These are phyloP conservation scores for Nigrograna mackinnonii DNA, from an alignment of 2,329 filamentous ascomycete genomes.

Conservation along the genomic window DNA sequence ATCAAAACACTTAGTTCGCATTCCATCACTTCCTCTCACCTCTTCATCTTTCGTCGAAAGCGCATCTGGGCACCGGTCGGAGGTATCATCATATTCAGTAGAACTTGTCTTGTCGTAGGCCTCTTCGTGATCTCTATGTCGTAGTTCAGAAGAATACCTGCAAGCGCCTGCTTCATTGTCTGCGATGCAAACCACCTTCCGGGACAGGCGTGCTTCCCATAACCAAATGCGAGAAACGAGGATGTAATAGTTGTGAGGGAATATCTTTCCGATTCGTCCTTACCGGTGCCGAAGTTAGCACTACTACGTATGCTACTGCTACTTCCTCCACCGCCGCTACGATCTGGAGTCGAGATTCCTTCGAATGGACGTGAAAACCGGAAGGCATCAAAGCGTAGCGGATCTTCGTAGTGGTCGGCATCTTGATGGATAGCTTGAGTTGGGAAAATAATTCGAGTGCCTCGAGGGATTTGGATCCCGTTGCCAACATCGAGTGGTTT, in stretches of 20 bases:
- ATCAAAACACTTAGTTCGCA: too few species aligned
- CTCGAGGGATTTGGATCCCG: neutral
- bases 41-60: constrained; percentile 1
- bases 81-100: constrained; percentile 8
- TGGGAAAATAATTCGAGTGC: constrained; percentile 4
- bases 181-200: constrained; percentile 8
- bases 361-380: constrained; percentile 6
- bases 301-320: too few species aligned
- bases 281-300: neutral
- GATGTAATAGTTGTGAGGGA: neutral
- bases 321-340: too few species aligned
- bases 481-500: constrained; percentile 4
- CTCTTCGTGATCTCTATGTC: constrained; percentile 4
- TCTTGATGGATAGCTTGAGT: constrained; percentile 7
- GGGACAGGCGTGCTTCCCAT: constrained; percentile 12
- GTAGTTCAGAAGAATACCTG: constrained; percentile 7
- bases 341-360: too few species aligned
- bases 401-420: constrained; percentile 1
- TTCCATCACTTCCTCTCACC: too few species aligned
- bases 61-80: constrained; percentile 1
- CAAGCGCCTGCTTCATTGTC: constrained; percentile 9
- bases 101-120: neutral
- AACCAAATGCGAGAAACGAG: constrained; percentile 9
- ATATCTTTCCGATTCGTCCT: neutral
- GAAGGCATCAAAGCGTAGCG: constrained; percentile 8